Percentiles rank a stretch among this genome's conserved stretches.
phyloP scores from a whole-genome alignment of 2,329 filamentous ascomycete genomes.

The Cladophialophora immunda region DNA sequence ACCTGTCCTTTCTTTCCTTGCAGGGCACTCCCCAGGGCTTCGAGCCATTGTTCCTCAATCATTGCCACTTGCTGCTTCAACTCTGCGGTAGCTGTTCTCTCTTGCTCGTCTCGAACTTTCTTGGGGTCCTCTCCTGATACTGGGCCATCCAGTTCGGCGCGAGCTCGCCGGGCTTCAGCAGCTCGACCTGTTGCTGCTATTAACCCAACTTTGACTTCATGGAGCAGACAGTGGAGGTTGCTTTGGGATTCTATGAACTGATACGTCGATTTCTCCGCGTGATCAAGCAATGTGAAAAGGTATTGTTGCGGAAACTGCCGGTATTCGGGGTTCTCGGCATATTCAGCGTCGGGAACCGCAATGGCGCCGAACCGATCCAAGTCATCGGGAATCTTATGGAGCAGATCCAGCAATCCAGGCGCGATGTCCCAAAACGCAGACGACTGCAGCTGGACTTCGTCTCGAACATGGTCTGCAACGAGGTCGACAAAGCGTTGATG shows the following conservation, averaged over 20 bases:
- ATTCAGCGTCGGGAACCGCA: slow-evolving; percentile 80
- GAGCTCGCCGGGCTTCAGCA: slow-evolving; percentile 70
- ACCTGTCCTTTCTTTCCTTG: slow-evolving; percentile 77
- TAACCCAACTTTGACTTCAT: slow-evolving; percentile 85
- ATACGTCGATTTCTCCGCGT: slow-evolving; percentile 91
- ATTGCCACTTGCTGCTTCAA: slow-evolving; percentile 91
- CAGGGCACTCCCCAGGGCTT: slow-evolving; percentile 82
- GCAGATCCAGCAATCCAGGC: slow-evolving; percentile 77
- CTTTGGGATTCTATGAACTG: slow-evolving; percentile 97
- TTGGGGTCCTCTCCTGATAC: slow-evolving; percentile 48
- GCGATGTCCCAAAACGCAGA: slow-evolving; percentile 98
- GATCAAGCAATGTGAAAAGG: slow-evolving; percentile 81
- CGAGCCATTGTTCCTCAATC: slow-evolving; percentile 90
- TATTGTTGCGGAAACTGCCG: slow-evolving; percentile 86
- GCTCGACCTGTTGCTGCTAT: slow-evolving; percentile 73
- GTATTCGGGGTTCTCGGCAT: slow-evolving; percentile 86
- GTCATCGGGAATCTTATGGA: slow-evolving; percentile 67
- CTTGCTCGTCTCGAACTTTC: slow-evolving; percentile 67
- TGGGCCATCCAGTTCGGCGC: slow-evolving; percentile 43
- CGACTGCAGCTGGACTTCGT: slow-evolving; percentile 89
- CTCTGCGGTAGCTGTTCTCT: slow-evolving; percentile 77
- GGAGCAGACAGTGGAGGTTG: slow-evolving; percentile 86
- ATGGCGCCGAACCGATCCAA: slow-evolving; percentile 56
- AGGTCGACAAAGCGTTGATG: slow-evolving; percentile 79
- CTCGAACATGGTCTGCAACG: slow-evolving; percentile 83